Conservation (phyloP, 805 yeast species). For the Saturnispora silvae region DNA sequence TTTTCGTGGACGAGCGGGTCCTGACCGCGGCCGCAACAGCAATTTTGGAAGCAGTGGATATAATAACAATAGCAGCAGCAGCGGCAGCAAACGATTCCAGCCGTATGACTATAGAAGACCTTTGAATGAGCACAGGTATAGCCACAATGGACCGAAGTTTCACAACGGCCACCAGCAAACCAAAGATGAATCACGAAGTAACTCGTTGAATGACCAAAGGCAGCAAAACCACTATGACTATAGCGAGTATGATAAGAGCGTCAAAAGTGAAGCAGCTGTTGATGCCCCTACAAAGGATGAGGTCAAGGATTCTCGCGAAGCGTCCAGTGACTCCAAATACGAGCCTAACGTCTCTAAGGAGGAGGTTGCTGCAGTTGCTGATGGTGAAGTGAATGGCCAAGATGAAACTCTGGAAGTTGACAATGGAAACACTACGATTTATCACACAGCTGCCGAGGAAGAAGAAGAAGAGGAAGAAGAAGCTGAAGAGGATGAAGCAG, state of each 20-base stretch:
- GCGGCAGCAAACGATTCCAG: not conserved
- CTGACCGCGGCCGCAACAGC: not conserved
- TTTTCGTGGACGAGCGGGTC: not conserved
- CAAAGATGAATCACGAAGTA: not conserved
- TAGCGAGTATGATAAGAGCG: not conserved
- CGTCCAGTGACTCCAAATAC: too few relatives aligned
- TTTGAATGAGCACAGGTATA: not conserved
- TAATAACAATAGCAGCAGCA: too few relatives aligned
- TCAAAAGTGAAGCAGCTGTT: not conserved
- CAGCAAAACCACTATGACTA: not conserved
- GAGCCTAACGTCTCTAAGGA: too few relatives aligned
- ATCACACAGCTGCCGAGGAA: constrained; percentile 1
- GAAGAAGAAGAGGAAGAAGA: not conserved
- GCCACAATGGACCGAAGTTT: not conserved
- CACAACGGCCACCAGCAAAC: not conserved
- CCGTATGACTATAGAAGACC: constrained; percentile 2
- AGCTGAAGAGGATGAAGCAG: not conserved
- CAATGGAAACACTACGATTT: too few relatives aligned
- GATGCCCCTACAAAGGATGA: too few relatives aligned
- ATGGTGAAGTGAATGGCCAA: too few relatives aligned
- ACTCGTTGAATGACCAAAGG: not conserved
- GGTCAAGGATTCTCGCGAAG: too few relatives aligned
- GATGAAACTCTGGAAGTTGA: too few relatives aligned
- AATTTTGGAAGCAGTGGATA: too few relatives aligned
- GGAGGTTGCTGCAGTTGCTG: too few relatives aligned